These are phyloP conservation scores for Cicer judaicum DNA, from an alignment of 306 rosid species.

Conservation along the genomic window DNA sequence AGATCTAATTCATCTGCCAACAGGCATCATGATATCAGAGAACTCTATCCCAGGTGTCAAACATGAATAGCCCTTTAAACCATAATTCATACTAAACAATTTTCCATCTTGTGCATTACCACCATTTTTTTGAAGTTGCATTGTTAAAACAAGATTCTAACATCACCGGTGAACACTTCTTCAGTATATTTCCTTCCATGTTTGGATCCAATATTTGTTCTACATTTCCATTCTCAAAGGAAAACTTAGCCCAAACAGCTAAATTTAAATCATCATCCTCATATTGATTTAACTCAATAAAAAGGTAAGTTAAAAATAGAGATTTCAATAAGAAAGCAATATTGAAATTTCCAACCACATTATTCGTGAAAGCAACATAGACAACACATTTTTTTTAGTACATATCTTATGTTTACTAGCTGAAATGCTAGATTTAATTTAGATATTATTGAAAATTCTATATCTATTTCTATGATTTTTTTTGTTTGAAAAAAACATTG, in stretches of 20 bases:
- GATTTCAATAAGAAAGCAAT: no score
- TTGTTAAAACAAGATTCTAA: slow-evolving; percentile 49
- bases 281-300: neutral
- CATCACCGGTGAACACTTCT: slow-evolving; percentile 58
- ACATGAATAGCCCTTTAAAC: slow-evolving; percentile 43
- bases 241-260: slow-evolving; percentile 49
- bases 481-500: no score
- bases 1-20: slow-evolving; percentile 46
- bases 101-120: neutral
- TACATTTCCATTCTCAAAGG: slow-evolving; percentile 39
- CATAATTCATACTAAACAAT: neutral
- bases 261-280: slow-evolving; percentile 46
- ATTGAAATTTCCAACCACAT: no score
- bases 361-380: no score
- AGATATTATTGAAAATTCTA: neutral
- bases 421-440: neutral
- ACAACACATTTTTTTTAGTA: no score
- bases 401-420: neutral
- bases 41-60: slow-evolving; percentile 57
- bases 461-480: neutral
- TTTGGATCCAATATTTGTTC: slow-evolving; percentile 50
- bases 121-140: slow-evolving; percentile 54
- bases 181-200: slow-evolving; percentile 41
- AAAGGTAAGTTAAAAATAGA: no score
- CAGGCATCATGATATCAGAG: slow-evolving; percentile 47